Conservation (phyloP, 2,329 filamentous ascomycete genomes). For the Nannizziopsis barbatae region DNA sequence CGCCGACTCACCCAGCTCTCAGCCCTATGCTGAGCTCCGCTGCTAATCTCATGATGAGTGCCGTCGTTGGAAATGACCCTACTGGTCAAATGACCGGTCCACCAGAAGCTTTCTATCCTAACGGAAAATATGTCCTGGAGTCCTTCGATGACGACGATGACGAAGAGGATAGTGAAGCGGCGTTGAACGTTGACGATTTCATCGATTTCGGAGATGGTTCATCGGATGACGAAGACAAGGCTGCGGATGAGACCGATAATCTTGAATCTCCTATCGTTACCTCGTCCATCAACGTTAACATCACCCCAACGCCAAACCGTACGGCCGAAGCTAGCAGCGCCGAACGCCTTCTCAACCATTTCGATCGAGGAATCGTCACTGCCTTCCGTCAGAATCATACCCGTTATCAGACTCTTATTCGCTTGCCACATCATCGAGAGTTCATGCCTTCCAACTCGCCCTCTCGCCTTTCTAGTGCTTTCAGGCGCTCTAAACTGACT, state of each 20-base stretch:
- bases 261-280: slow-evolving; percentile 35
- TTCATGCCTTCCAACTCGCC: slow-evolving; percentile 37
- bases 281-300: slow-evolving; percentile 29
- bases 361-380: slow-evolving; percentile 61
- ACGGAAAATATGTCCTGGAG: slow-evolving; percentile 43
- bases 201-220: slow-evolving; percentile 54
- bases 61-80: slow-evolving; percentile 44
- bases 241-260: slow-evolving; percentile 37
- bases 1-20: slow-evolving; percentile 28
- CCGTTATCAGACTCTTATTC: slow-evolving; percentile 40
- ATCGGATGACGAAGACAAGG: slow-evolving; percentile 44
- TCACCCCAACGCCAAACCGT: slow-evolving; percentile 29
- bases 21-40: slow-evolving; percentile 54
- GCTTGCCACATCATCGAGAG: slow-evolving; percentile 37
- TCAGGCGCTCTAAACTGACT: slow-evolving; percentile 31
- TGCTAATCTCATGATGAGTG: slow-evolving; percentile 68
- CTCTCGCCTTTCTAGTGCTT: slow-evolving; percentile 33
- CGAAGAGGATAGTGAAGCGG: slow-evolving; percentile 53
- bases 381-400: slow-evolving; percentile 58
- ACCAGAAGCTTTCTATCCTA: slow-evolving; percentile 63
- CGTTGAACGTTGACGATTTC: slow-evolving; percentile 59
- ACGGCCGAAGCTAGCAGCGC: slow-evolving; percentile 24
- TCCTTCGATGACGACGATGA: slow-evolving; percentile 51
- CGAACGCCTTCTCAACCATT: slow-evolving; percentile 51
- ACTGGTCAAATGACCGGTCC: slow-evolving; percentile 58